Percentiles rank a stretch among this genome's conserved stretches.
Conservation (phyloP, 306 rosid species). For the Coriaria nepalensis region DNA sequence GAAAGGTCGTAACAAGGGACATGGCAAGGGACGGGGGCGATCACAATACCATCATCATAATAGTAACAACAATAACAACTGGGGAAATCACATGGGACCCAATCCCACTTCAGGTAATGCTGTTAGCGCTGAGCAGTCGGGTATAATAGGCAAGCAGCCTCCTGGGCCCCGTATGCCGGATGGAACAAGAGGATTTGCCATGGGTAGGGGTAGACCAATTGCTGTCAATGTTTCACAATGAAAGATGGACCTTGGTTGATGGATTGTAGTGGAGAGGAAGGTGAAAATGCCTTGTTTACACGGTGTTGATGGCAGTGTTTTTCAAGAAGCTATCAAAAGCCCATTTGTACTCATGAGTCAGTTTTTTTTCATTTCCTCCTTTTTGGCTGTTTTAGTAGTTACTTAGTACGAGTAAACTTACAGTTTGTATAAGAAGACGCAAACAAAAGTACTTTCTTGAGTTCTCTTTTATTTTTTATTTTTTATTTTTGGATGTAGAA, state of each 20-base stretch:
- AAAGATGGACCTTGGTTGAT: conserved; percentile 2
- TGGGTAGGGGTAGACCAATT: conserved; percentile 84
- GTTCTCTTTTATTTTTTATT: no score
- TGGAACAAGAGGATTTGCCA: conserved; percentile 87
- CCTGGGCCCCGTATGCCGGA: conserved; percentile 99
- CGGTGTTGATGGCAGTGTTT: conserved; percentile 1
- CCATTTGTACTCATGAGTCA: neutral
- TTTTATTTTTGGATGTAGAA: no score
- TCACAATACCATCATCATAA: conserved; percentile 41
- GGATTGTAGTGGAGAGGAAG: no score
- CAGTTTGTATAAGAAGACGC: no score
- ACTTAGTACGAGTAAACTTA: no score
- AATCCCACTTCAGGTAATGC: conserved; percentile 37
- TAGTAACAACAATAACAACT: conserved; percentile 17
- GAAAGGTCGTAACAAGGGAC: conserved; percentile 55
- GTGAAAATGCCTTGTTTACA: no score
- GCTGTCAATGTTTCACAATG: conserved; percentile 46
- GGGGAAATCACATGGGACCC: conserved; percentile 43
- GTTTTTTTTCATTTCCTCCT: no score
- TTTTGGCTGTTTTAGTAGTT: no score
- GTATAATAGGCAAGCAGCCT: conserved; percentile 44
- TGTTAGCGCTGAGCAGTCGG: conserved; percentile 30
- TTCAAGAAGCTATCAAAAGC: neutral
- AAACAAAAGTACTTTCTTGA: no score
- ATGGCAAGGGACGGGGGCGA: conserved; percentile 77